Evolutionary conservation across 2,329 filamentous ascomycete species (phyloP).

Genomic region (Colletotrichum viniferum): DNA sequence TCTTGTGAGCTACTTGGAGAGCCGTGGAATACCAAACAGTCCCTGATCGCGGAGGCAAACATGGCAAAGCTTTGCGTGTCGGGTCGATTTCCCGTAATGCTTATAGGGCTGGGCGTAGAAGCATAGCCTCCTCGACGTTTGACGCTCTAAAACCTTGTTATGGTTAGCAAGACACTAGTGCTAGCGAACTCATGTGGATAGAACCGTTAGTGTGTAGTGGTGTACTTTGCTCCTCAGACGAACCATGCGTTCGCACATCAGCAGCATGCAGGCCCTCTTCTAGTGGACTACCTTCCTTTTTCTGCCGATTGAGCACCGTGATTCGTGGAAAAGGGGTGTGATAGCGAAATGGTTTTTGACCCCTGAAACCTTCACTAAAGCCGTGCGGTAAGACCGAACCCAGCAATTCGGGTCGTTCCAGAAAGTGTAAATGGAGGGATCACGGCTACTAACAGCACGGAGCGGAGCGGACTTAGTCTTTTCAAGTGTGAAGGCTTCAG

Average conservation of each 20-base stretch:
- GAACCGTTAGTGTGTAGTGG: background rate
- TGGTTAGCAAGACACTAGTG: background rate
- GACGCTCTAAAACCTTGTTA: background rate
- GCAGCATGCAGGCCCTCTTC: background rate
- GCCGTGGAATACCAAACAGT: background rate
- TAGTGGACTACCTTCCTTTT: background rate
- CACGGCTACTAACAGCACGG: background rate
- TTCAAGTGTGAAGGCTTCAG: accelerated
- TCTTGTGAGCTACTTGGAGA: background rate
- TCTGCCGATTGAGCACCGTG: background rate
- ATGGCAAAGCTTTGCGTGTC: background rate
- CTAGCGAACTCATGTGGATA: background rate
- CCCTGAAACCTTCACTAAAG: background rate
- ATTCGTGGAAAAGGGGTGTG: background rate
- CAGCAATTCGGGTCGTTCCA: background rate
- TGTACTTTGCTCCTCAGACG: background rate
- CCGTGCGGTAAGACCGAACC: background rate
- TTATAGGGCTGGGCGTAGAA: background rate
- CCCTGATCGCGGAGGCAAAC: background rate
- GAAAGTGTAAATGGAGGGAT: background rate
- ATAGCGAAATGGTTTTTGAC: background rate
- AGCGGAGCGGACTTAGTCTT: background rate
- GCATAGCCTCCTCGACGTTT: background rate
- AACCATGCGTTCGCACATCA: background rate
- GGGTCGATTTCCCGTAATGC: background rate